phyloP scores from a whole-genome alignment of 1,284 basidiomycete genomes.

The Cryptococcus floricola region DNA sequence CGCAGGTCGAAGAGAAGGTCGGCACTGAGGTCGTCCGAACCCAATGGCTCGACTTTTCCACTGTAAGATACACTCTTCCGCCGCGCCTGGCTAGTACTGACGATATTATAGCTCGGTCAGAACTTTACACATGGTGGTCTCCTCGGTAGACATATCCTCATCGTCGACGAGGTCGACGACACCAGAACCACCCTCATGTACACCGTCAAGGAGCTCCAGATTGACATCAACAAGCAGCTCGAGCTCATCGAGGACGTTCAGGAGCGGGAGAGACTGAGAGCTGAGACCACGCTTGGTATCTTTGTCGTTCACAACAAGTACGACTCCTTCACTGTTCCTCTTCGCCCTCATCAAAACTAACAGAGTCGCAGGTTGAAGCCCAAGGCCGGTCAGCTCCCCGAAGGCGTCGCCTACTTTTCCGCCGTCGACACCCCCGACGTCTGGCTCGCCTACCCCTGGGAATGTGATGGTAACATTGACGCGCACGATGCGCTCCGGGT shows the following conservation, averaged over 20 bases:
- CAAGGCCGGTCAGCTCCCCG: conserved; percentile 70
- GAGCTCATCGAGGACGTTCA: conserved; percentile 57
- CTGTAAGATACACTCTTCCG: conserved; percentile 56
- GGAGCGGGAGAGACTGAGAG: conserved; percentile 64
- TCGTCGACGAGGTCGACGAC: conserved; percentile 93
- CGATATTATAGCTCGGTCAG: conserved; percentile 37
- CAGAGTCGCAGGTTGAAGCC: conserved; percentile 59
- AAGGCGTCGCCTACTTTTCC: conserved; percentile 46
- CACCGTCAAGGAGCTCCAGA: conserved; percentile 76
- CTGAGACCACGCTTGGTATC: conserved; percentile 70
- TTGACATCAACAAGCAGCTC: conserved; percentile 76
- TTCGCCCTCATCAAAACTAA: neutral
- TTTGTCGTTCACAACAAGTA: conserved; percentile 94
- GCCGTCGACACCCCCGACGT: conserved; percentile 49
- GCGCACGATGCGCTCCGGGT: conserved; percentile 39
- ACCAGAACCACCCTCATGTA: conserved; percentile 88
- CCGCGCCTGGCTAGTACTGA: neutral
- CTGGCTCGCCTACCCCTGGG: conserved; percentile 51
- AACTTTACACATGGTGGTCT: conserved; percentile 53
- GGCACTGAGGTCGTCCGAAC: conserved; percentile 82
- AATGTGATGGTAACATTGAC: conserved; percentile 44
- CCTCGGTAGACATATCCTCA: conserved; percentile 71
- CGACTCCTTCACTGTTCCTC: conserved; percentile 5
- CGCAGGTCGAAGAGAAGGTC: conserved; percentile 63
- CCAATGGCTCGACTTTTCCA: conserved; percentile 67